Percentiles rank a stretch among this genome's conserved stretches.
Evolutionary conservation across 306 rosid genomes (phyloP).

Genomic region (Delonix regia): DNA sequence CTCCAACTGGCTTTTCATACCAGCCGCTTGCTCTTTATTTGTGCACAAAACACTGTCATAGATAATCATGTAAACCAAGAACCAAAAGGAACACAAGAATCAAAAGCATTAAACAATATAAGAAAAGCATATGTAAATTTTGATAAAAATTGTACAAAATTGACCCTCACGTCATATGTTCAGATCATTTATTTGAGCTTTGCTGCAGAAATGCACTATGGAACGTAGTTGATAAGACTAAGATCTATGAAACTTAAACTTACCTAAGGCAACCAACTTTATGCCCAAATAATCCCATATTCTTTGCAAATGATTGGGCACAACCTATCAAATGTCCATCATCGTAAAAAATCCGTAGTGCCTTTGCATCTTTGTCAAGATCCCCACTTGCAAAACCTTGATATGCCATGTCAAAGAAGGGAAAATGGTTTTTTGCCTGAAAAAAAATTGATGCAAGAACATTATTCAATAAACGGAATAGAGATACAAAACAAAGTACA

Average conservation of each 20-base stretch:
- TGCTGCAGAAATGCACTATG: neutral
- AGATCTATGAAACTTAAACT: neutral
- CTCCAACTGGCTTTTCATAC: constrained; percentile 82
- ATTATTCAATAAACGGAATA: neutral
- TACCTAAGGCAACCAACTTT: constrained; percentile 93
- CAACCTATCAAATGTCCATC: constrained; percentile 78
- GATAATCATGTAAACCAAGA: constrained; percentile 10
- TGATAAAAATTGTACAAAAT: neutral
- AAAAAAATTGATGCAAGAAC: constrained; percentile 31
- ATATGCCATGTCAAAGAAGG: constrained; percentile 94
- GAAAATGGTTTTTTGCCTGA: constrained; percentile 76
- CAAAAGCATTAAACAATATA: constrained; percentile 1
- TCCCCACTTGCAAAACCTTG: constrained; percentile 93
- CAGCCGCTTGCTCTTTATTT: constrained; percentile 65
- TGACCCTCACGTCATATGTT: constrained; percentile 11
- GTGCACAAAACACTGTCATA: constrained; percentile 52
- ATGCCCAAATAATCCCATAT: constrained; percentile 83
- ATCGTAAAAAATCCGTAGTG: constrained; percentile 75
- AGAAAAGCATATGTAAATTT: neutral
- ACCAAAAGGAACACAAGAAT: neutral
- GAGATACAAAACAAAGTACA: neutral
- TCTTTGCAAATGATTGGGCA: constrained; percentile 85
- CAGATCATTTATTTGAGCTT: constrained; percentile 11
- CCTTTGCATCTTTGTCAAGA: constrained; percentile 74
- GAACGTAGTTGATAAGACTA: neutral